These are phyloP conservation scores for Clavispora asparagi DNA, from an alignment of 805 yeast species.

Conservation along the genomic window DNA sequence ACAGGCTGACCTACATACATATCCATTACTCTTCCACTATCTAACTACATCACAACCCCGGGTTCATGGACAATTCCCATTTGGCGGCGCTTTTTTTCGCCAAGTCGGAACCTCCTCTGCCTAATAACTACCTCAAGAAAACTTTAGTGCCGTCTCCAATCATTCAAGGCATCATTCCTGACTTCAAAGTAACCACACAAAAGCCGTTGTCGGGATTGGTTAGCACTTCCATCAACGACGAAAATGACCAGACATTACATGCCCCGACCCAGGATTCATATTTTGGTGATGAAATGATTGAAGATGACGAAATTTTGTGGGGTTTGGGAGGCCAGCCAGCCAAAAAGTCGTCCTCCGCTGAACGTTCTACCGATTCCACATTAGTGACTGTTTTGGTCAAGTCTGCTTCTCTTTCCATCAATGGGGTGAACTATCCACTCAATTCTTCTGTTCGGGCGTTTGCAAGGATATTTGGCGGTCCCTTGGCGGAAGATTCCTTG, in stretches of 20 bases:
- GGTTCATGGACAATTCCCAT: neutral
- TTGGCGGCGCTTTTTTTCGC: neutral
- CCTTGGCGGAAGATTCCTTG: conserved; percentile 32
- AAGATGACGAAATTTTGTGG: conserved; percentile 23
- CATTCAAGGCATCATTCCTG: conserved; percentile 26
- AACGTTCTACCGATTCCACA: neutral
- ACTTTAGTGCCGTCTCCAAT: conserved; percentile 40
- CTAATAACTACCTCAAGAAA: conserved; percentile 22
- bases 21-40: neutral
- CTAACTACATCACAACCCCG: neutral
- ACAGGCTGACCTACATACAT: conserved; percentile 7
- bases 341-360: conserved; percentile 4
- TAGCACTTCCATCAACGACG: conserved; percentile 32
- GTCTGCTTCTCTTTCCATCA: conserved; percentile 26
- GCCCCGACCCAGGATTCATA: conserved; percentile 33
- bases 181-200: conserved; percentile 25
- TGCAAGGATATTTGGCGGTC: conserved; percentile 15
- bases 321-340: conserved; percentile 1
- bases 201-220: conserved; percentile 33
- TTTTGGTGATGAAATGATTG: conserved; percentile 33
- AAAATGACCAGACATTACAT: conserved; percentile 28
- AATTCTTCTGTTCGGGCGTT: conserved; percentile 29
- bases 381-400: conserved; percentile 25
- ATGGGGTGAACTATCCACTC: conserved; percentile 25
- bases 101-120: neutral